These are phyloP conservation scores for Xylaria sp. DNA, from an alignment of 2,329 filamentous ascomycete species.

Conservation along the genomic window DNA sequence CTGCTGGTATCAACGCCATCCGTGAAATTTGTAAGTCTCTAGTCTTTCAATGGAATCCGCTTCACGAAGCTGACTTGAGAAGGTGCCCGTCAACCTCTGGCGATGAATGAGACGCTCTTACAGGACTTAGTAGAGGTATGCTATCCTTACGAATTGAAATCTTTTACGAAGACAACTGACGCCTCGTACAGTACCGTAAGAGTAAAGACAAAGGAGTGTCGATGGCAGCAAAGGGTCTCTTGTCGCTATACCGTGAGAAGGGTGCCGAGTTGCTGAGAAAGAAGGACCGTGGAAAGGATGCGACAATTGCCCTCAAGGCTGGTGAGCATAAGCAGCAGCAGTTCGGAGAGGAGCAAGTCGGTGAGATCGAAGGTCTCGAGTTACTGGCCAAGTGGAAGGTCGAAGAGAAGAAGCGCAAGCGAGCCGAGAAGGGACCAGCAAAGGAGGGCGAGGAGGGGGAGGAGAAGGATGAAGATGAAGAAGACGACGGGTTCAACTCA, in stretches of 20 bases:
- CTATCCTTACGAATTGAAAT: not conserved
- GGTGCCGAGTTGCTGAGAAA: conserved; percentile 84
- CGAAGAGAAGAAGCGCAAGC: conserved; percentile 72
- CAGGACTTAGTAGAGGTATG: conserved; percentile 76
- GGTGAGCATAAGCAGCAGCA: conserved; percentile 71
- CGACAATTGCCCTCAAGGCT: conserved; percentile 71
- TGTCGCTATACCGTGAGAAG: conserved; percentile 87
- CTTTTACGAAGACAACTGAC: conserved; percentile 32
- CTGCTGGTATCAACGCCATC: conserved; percentile 89
- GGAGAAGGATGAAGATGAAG: conserved; percentile 55
- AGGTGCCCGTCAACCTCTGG: conserved; percentile 75
- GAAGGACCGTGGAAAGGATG: conserved; percentile 86
- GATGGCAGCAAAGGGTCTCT: conserved; percentile 91
- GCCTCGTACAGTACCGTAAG: conserved; percentile 82
- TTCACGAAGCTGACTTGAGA: conserved; percentile 9
- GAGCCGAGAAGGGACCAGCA: conserved; percentile 61
- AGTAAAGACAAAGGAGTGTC: conserved; percentile 98
- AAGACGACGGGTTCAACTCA: conserved; percentile 51
- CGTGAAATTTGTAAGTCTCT: conserved; percentile 68
- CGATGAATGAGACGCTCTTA: conserved; percentile 91
- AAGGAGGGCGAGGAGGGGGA: conserved; percentile 58
- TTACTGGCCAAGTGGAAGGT: conserved; percentile 90
- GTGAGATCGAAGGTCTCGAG: conserved; percentile 87
- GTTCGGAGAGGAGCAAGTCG: conserved; percentile 75
- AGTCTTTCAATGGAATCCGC: not conserved